These are phyloP conservation scores for Pleoardoris graminearum DNA, from an alignment of 2,329 filamentous ascomycete genomes.

Conservation along the genomic window DNA sequence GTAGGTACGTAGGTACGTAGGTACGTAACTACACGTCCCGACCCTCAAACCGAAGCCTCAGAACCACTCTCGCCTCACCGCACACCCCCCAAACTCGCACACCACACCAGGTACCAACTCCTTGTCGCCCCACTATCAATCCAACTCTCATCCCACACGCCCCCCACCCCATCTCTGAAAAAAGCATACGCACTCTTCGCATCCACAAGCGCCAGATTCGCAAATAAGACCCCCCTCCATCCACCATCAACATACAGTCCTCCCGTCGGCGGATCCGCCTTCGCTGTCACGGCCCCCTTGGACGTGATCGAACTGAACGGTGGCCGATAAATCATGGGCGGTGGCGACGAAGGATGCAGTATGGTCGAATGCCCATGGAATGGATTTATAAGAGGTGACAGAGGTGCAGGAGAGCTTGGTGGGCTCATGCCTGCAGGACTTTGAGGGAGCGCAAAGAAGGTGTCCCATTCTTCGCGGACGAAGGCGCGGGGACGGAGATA, in stretches of 20 bases:
- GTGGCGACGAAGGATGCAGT: not conserved
- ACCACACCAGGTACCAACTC: conserved; percentile 41
- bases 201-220: conserved; percentile 78
- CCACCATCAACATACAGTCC: conserved; percentile 62
- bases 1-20: no score
- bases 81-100: conserved; percentile 28
- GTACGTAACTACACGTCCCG: no score
- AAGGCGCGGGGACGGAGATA: conserved; percentile 70
- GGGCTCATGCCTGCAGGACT: conserved; percentile 28
- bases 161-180: conserved; percentile 69
- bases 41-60: no score
- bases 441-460: conserved; percentile 63
- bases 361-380: not conserved
- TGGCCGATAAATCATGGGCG: not conserved
- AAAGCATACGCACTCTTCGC: conserved; percentile 71
- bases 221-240: conserved; percentile 85
- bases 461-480: conserved; percentile 67
- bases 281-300: not conserved
- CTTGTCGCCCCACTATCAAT: conserved; percentile 74
- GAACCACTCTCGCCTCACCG: not conserved
- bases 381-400: not conserved
- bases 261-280: not conserved
- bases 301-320: not conserved
- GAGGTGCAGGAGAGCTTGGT: no score
- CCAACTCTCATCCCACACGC: conserved; percentile 59